phyloP scores from a whole-genome alignment of 352 stramenopile genomes.

The Phytophthora megakarya region DNA sequence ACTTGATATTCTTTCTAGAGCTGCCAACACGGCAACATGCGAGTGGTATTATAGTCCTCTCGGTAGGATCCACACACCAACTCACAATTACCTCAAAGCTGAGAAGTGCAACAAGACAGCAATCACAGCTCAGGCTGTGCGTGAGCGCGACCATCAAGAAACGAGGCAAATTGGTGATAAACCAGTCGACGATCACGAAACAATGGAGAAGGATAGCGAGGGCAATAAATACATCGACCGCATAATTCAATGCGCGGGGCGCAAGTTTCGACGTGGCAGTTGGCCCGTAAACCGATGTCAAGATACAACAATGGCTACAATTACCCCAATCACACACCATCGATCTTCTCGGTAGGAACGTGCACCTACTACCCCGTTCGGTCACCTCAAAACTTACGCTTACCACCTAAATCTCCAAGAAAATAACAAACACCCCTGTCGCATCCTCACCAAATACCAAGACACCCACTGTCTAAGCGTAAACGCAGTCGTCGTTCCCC shows the following conservation, averaged over 20 bases:
- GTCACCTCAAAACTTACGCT: too few relatives aligned
- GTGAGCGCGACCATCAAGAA: neutral
- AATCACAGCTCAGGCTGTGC: neutral
- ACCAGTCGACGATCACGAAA: neutral
- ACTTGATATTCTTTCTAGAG: constrained; percentile 6
- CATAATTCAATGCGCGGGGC: constrained; percentile 6
- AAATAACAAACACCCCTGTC: too few relatives aligned
- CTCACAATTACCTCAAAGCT: constrained; percentile 5
- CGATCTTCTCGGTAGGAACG: too few relatives aligned
- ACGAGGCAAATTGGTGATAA: neutral
- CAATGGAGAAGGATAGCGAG: constrained; percentile 8
- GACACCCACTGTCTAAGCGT: too few relatives aligned
- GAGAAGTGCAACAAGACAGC: constrained; percentile 3
- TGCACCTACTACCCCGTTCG: too few relatives aligned
- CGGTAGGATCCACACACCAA: constrained; percentile 8
- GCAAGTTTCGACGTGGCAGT: too few relatives aligned
- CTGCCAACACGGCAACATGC: constrained; percentile 14
- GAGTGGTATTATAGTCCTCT: constrained; percentile 16
- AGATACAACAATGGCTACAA: too few relatives aligned
- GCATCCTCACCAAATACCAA: too few relatives aligned
- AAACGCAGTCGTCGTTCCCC: too few relatives aligned
- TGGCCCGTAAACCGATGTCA: too few relatives aligned
- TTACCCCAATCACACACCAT: too few relatives aligned
- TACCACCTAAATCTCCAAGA: too few relatives aligned
- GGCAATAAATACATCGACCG: constrained; percentile 6